Percentiles rank a stretch among this genome's conserved stretches.
Evolutionary conservation across 1,284 basidiomycete genomes (phyloP).

Genomic region (Ceratobasidium sp.): DNA sequence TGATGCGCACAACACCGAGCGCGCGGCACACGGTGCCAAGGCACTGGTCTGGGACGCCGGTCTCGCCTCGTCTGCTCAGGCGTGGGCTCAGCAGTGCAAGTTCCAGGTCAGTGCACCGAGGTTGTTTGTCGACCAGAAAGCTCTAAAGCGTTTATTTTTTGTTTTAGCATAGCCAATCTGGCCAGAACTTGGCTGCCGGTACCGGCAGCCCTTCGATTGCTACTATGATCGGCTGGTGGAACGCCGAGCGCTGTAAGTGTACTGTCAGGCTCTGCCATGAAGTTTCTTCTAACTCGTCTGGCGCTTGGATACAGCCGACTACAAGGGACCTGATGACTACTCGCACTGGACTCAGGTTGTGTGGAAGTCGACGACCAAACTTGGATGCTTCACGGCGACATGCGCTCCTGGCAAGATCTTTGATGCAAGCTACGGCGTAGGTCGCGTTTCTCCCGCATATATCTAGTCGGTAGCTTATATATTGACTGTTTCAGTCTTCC

Average conservation of each 20-base stretch:
- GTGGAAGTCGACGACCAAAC: slow-evolving; percentile 67
- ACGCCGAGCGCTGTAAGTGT: slow-evolving; percentile 64
- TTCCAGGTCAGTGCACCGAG: slow-evolving; percentile 53
- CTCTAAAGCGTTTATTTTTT: background rate
- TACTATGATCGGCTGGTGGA: slow-evolving; percentile 64
- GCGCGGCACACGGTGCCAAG: slow-evolving; percentile 60
- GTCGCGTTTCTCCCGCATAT: background rate
- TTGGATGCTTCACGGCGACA: slow-evolving; percentile 67
- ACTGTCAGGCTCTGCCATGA: background rate
- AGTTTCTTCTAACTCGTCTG: background rate
- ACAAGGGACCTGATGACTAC: slow-evolving; percentile 53
- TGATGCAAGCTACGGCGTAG: background rate
- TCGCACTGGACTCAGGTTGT: slow-evolving; percentile 69
- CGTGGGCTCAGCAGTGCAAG: slow-evolving; percentile 66
- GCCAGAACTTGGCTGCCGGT: slow-evolving; percentile 70
- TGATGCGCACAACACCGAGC: slow-evolving; percentile 65
- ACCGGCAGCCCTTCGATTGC: slow-evolving; percentile 63
- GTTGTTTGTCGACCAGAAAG: too few relatives aligned
- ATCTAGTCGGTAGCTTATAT: background rate
- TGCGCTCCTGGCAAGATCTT: slow-evolving; percentile 55
- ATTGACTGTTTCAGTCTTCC: background rate
- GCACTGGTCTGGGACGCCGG: slow-evolving; percentile 64
- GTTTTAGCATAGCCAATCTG: slow-evolving; percentile 62
- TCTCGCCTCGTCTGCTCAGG: slow-evolving; percentile 62
- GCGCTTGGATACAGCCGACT: slow-evolving; percentile 50